These are phyloP conservation scores for Clavispora fructus DNA, from an alignment of 805 yeast genomes.

Conservation along the genomic window DNA sequence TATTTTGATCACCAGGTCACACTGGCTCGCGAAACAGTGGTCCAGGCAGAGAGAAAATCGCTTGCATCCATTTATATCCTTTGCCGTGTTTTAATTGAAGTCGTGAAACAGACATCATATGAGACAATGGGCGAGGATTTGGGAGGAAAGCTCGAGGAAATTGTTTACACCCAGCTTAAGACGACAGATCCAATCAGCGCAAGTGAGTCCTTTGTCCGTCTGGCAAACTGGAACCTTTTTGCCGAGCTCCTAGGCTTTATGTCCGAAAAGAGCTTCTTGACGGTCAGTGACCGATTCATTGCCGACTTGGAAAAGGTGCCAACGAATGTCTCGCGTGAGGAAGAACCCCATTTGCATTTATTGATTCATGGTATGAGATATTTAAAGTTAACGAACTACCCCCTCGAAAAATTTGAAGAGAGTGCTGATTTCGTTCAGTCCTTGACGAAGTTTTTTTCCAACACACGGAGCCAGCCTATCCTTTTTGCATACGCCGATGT, in stretches of 20 bases:
- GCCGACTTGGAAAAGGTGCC: conserved; percentile 88
- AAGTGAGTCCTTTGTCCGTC: conserved; percentile 60
- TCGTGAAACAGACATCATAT: conserved; percentile 81
- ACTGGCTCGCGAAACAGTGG: conserved; percentile 58
- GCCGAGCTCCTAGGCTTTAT: conserved; percentile 86
- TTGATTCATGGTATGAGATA: conserved; percentile 91
- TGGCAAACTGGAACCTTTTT: conserved; percentile 90
- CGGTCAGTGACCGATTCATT: conserved; percentile 89
- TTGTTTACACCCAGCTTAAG: conserved; percentile 82
- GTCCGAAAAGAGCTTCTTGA: conserved; percentile 77
- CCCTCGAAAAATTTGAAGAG: conserved; percentile 87
- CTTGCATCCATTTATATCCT: conserved; percentile 81
- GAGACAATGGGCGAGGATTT: conserved; percentile 71
- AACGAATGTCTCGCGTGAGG: conserved; percentile 23
- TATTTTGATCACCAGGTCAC: conserved; percentile 25
- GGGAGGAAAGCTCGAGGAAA: conserved; percentile 82
- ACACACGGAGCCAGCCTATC: conserved; percentile 60
- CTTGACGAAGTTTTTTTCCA: conserved; percentile 72
- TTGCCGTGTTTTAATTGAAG: conserved; percentile 88
- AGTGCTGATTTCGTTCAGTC: conserved; percentile 87
- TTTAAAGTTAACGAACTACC: conserved; percentile 71
- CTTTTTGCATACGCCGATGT: conserved; percentile 82
- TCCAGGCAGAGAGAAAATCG: conserved; percentile 82
- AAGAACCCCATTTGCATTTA: conserved; percentile 58
- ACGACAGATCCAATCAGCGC: conserved; percentile 79